Percentiles rank a stretch among this genome's conserved stretches.
phyloP scores from a whole-genome alignment of 2,329 filamentous ascomycete genomes.

The Microdochium trichocladiopsis region DNA sequence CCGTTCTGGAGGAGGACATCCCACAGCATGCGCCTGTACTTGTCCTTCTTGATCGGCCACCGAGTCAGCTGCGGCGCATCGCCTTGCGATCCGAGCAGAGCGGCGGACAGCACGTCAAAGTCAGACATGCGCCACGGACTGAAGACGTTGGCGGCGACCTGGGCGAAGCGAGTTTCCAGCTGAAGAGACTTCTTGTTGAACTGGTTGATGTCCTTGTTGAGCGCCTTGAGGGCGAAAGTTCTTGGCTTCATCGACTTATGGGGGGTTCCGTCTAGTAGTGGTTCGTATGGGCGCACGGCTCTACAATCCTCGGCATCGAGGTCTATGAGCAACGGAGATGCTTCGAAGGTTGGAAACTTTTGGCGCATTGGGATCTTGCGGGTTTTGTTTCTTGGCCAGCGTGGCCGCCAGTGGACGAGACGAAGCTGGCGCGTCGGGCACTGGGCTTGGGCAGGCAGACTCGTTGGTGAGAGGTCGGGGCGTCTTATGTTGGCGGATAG shows the following conservation, averaged over 20 bases:
- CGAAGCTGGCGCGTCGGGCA: background rate
- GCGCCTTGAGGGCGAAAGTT: constrained; percentile 20
- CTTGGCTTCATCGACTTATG: background rate
- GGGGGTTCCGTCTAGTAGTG: constrained; percentile 23
- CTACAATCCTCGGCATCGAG: constrained; percentile 40
- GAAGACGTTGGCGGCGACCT: constrained; percentile 5
- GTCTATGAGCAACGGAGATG: constrained; percentile 38
- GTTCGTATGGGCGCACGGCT: constrained; percentile 32
- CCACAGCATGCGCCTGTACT: background rate
- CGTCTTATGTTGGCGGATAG: too few relatives aligned
- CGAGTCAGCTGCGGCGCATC: background rate
- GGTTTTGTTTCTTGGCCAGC: constrained; percentile 1
- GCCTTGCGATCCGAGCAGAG: constrained; percentile 14
- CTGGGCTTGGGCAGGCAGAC: background rate
- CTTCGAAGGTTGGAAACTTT: constrained; percentile 15
- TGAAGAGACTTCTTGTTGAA: constrained; percentile 18
- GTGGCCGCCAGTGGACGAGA: background rate
- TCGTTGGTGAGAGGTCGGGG: background rate
- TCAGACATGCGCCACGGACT: constrained; percentile 31
- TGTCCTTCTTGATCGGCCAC: background rate
- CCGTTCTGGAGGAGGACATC: constrained; percentile 16
- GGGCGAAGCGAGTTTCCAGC: constrained; percentile 6
- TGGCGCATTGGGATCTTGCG: constrained; percentile 8
- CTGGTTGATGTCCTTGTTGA: constrained; percentile 15
- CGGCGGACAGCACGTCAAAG: constrained; percentile 33